Base-by-base conservation (phyloP, 257 asterid species). In the Solanum arcanum region DNA sequence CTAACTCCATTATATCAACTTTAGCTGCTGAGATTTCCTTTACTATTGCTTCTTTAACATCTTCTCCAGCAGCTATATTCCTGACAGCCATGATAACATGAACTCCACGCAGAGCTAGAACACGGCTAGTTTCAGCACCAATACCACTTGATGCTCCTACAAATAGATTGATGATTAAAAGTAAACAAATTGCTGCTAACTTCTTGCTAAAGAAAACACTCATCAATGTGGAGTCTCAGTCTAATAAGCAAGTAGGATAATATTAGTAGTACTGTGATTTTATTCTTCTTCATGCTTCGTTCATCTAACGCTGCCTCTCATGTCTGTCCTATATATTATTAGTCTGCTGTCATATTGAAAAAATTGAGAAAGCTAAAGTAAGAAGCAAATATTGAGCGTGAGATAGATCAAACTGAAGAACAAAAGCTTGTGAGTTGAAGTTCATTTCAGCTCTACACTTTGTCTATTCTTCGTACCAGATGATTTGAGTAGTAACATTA, bases 91-190 rank as follows among this genome's bases (percentile, higher is more conserved):
- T 94, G 59, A 94, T 91, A 3, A 95, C 99, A 87, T 90, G 88
- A 29, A 91, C 95, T 4, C 99, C 99, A 3, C 95, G 95, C 88
- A 94, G 83, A 2, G 98, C 98, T 73, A 95, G 98, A 88, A 94
- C 98, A 49, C 98, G 98, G 5, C 98, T 88, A 6, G 98, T 95
- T 89, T 96, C 99, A 27, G 95, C 69, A n/a, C 99, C 99, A 64
- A 96, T 95, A 44, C 99, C 98, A 73, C 98, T 94, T 13, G 98
- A 92, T 13, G 98, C 97, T 91, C 99, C 99, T 95, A 91, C 85
- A 88, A 77, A 59, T 83, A 29, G 31, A 33, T 11, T 6, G 75
- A 27, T 29, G 1, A 68, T 29, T 66, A 42, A 25, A 27, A 87
- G 82, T 64, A 75, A 68, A 25, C 14, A 72, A 70, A 70, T 70